Evolutionary conservation across 257 asterid genomes (phyloP), one percentile per base, ranked within the genome.

Genomic region (Nicotiana noctiflora): DNA sequence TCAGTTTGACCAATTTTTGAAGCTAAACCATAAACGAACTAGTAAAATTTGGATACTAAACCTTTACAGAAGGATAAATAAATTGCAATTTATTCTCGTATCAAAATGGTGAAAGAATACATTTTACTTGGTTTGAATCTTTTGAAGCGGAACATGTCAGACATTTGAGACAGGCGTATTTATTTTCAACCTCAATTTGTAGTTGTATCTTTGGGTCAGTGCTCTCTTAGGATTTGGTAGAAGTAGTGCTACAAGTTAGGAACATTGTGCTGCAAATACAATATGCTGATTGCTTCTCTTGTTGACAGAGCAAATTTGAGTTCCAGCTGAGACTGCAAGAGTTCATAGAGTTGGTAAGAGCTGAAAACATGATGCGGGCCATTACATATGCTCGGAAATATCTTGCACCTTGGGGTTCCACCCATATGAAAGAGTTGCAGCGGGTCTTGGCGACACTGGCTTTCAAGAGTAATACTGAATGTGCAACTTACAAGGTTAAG

Each of bases 311-410:
- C 91, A 96, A 90, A 87, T 89, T 96, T 81, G 99, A 96, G 85
- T 94, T 96, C 90, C 98, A 93, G 88, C 85, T 96, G 89, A 92
- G 99, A 84, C 84, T 91, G 87, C 99, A 96, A 90, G 98, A 94
- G 80, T 96, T 92, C 87, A 85, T 96, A 79, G 99, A 96, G 90
- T 76, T 96, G 90, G 98, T 96, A 65, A 87, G 99, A 88, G 87
- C 88, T 19, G 98, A 90, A 72, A 87, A 90, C 80, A 85, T 80
- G 85, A 87, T 90, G 93, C 91, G 82, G 79, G 99, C 99, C 64
- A 88, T 96, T 84, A 51, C 90, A 25, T 96, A 96, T 92, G 94
- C 98, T 70, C 92, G 94, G 64, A 96, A 90, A 89, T 85, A 94
- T 87, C 90, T 96, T 75, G 92, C 99, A 46, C 93, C 98, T 29